Evolutionary conservation across 2,329 filamentous ascomycete species (phyloP).

Genomic region (Lomentospora prolificans): DNA sequence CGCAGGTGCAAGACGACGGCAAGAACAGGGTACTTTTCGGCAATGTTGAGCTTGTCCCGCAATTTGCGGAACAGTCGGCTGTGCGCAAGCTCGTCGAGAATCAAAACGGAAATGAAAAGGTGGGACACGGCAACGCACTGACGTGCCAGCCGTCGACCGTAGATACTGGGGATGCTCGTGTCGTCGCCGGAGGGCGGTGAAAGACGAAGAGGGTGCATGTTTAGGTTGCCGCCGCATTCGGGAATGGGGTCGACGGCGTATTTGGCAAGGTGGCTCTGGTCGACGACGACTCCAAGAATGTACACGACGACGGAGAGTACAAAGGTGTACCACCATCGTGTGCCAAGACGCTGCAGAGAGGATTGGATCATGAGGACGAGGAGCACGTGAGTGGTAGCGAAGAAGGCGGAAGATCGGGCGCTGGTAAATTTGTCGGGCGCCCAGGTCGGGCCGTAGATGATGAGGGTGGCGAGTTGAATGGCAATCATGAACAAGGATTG

Average conservation of each 20-base stretch:
- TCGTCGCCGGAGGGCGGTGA: neutral
- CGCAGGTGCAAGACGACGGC: neutral
- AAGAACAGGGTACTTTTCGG: neutral
- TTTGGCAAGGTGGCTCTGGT: slow-evolving; percentile 5
- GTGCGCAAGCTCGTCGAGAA: neutral
- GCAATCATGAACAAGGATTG: slow-evolving; percentile 16
- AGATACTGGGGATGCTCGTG: neutral
- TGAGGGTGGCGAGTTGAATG: slow-evolving; percentile 16
- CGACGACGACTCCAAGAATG: slow-evolving; percentile 11
- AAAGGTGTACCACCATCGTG: slow-evolving; percentile 18
- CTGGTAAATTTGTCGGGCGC: slow-evolving; percentile 8
- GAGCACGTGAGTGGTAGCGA: slow-evolving; percentile 11
- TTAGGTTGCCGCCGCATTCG: slow-evolving; percentile 8
- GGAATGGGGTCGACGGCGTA: slow-evolving; percentile 9
- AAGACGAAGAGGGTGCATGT: neutral
- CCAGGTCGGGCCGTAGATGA: slow-evolving; percentile 12
- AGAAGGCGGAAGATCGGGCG: slow-evolving; percentile 8
- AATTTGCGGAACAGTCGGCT: neutral
- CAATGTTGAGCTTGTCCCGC: neutral
- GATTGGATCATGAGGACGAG: slow-evolving; percentile 15
- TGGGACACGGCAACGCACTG: neutral
- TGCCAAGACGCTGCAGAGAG: slow-evolving; percentile 14
- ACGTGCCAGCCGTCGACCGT: neutral
- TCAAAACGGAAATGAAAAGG: neutral
- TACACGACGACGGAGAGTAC: slow-evolving; percentile 11